Evolutionary conservation across 768 basidiomycete species (phyloP).

Genomic region (Pleurotus tuber-regium): DNA sequence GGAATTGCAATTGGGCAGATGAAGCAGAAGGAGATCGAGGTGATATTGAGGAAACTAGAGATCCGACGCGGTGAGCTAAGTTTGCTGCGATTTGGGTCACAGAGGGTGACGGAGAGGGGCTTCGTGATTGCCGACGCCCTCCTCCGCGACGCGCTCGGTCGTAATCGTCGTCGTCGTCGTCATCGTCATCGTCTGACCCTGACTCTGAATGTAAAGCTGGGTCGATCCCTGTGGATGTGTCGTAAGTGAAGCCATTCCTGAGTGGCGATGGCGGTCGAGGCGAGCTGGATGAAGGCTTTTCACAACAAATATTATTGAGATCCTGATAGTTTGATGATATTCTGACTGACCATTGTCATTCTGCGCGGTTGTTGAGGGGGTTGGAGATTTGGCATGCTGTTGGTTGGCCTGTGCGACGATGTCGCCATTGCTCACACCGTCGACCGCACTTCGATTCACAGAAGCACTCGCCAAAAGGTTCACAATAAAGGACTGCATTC

Average conservation of each 20-base stretch:
- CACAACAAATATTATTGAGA: too few species aligned
- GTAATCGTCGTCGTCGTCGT: conserved; percentile 41
- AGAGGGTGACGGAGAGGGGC: conserved; percentile 61
- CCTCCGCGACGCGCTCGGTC: conserved; percentile 39
- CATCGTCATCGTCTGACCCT: conserved; percentile 14
- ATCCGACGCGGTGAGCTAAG: conserved; percentile 73
- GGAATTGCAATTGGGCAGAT: conserved; percentile 6
- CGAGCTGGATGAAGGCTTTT: conserved; percentile 1
- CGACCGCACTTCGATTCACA: too few species aligned
- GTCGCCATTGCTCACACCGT: background rate
- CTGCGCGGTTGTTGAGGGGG: conserved; percentile 1
- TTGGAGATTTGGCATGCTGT: conserved; percentile 3
- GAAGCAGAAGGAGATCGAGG: conserved; percentile 31
- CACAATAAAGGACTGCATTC: too few species aligned
- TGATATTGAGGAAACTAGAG: conserved; percentile 52
- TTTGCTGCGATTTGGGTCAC: conserved; percentile 72
- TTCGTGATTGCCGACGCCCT: conserved; percentile 34
- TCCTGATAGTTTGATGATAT: too few species aligned
- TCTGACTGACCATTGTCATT: conserved; percentile 3
- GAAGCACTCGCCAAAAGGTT: too few species aligned
- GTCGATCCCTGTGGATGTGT: conserved; percentile 57
- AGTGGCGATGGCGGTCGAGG: conserved; percentile 68
- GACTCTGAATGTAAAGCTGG: conserved; percentile 4
- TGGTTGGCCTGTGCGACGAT: background rate
- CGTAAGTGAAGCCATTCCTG: conserved; percentile 57